phyloP scores from a whole-genome alignment of 331 rosid genomes.

The Acacia pycnantha region DNA sequence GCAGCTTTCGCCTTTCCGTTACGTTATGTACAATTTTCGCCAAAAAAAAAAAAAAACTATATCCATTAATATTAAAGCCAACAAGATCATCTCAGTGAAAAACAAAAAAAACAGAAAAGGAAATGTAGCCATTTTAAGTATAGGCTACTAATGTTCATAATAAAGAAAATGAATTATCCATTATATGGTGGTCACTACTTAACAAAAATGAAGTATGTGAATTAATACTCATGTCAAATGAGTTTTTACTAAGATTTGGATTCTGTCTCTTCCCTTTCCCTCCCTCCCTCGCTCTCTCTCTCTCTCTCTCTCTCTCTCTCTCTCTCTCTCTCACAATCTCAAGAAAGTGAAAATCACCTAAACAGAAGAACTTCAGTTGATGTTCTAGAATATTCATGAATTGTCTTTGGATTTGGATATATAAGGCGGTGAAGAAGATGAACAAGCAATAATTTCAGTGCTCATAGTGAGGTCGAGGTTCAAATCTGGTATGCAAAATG shows the following conservation, averaged over 20 bases:
- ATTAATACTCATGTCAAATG: too few species aligned
- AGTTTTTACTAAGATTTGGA: too few species aligned
- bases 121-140: background rate
- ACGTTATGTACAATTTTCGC: too few species aligned
- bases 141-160: too few species aligned
- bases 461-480: constrained; percentile 45
- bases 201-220: too few species aligned
- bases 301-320: too few species aligned
- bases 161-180: background rate
- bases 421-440: background rate
- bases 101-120: background rate
- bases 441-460: background rate
- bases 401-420: background rate
- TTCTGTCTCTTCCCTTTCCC: too few species aligned
- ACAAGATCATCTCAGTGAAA: background rate
- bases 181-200: background rate
- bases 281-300: too few species aligned
- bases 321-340: too few species aligned
- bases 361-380: constrained; percentile 36
- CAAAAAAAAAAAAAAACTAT: too few species aligned
- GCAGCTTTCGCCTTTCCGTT: too few species aligned
- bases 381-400: constrained; percentile 17
- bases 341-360: background rate
- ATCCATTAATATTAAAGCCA: too few species aligned
- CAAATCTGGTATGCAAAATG: constrained; percentile 51